These are phyloP conservation scores for Cladobotryum mycophilum DNA, from an alignment of 2,329 filamentous ascomycete species.

Conservation along the genomic window DNA sequence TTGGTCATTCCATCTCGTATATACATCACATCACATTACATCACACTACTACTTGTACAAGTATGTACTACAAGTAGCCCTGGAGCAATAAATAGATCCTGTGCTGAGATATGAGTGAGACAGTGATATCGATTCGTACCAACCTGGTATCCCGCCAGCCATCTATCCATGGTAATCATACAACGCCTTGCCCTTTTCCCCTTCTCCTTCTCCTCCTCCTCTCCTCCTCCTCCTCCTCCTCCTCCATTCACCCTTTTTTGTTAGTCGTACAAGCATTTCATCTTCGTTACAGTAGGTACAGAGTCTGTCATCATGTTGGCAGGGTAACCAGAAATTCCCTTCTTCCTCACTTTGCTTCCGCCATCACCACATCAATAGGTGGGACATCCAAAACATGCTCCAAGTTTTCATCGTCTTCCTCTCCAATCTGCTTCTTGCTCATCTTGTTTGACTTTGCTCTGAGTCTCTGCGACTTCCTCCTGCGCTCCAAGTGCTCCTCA, in stretches of 20 bases:
- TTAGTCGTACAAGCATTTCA: not conserved
- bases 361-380: slow-evolving; percentile 10
- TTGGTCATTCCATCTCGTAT: too few species aligned
- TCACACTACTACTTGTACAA: too few species aligned
- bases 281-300: not conserved
- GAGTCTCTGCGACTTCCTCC: slow-evolving; percentile 19
- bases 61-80: too few species aligned
- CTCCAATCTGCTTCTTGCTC: slow-evolving; percentile 11
- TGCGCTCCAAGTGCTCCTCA: slow-evolving; percentile 25
- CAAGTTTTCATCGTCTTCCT: slow-evolving; percentile 11
- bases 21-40: too few species aligned
- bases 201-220: not conserved
- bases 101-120: too few species aligned
- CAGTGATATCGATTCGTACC: too few species aligned
- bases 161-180: not conserved
- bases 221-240: not conserved
- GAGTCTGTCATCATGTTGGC: not conserved
- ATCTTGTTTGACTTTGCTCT: slow-evolving; percentile 15
- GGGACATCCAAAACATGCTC: slow-evolving; percentile 16
- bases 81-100: too few species aligned
- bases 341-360: not conserved
- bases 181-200: too few species aligned
- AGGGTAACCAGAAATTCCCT: not conserved
- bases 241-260: not conserved
- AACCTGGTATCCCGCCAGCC: too few species aligned